phyloP scores from a whole-genome alignment of 352 stramenopile species.

The Globisporangium abappressorium region DNA sequence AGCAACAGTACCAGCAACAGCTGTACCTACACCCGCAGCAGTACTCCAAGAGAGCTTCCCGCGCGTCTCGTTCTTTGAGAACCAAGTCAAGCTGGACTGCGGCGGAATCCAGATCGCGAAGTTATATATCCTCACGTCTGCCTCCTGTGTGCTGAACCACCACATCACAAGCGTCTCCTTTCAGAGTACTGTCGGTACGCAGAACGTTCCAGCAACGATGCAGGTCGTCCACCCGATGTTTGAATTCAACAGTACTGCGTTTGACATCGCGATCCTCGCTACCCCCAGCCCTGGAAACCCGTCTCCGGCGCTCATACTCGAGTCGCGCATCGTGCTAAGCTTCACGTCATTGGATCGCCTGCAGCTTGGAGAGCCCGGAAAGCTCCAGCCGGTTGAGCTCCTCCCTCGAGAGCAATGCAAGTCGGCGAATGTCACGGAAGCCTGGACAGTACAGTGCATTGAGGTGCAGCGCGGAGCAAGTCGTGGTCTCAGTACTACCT shows the following conservation, averaged over 20 bases:
- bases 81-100: neutral
- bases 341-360: neutral
- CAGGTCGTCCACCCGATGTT: neutral
- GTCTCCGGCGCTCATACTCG: neutral
- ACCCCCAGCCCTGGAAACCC: neutral
- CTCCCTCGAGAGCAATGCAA: neutral
- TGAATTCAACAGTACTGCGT: neutral
- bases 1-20: neutral
- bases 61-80: conserved; percentile 3
- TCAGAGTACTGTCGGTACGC: neutral
- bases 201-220: neutral
- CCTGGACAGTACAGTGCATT: neutral
- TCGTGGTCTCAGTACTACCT: neutral
- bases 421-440: neutral
- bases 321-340: neutral
- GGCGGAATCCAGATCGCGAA: conserved; percentile 9
- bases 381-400: neutral
- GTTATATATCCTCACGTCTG: conserved; percentile 13
- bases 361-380: neutral
- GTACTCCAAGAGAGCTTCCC: neutral
- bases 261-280: conserved; percentile 11
- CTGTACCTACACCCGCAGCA: neutral
- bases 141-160: conserved; percentile 2
- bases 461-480: neutral
- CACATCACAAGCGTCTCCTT: neutral